A percentile compares a stretch with the other conserved stretches of the same genome.
phyloP scores from a whole-genome alignment of 805 yeast genomes.

The Yamadazyma endophytica region DNA sequence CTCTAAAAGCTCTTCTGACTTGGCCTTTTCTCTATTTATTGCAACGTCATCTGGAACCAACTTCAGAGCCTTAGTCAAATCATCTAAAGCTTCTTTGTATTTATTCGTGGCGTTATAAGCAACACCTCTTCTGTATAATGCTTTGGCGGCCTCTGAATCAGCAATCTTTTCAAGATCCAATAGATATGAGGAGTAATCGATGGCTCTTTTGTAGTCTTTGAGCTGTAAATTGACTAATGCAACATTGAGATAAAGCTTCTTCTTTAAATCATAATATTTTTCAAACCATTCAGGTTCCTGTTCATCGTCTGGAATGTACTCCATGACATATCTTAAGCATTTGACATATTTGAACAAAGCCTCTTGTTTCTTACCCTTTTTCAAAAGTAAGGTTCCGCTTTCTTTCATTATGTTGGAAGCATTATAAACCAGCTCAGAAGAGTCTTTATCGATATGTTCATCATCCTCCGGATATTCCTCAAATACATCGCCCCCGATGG shows the following conservation, averaged over 20 bases:
- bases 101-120: constrained; percentile 42
- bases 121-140: constrained; percentile 52
- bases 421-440: constrained; percentile 46
- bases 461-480: constrained; percentile 83
- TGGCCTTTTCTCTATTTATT: constrained; percentile 41
- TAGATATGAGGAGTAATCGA: constrained; percentile 52
- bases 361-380: constrained; percentile 44
- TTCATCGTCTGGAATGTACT: constrained; percentile 66
- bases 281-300: constrained; percentile 49
- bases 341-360: constrained; percentile 64
- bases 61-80: constrained; percentile 41
- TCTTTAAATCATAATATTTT: constrained; percentile 49
- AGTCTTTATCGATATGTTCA: constrained; percentile 50
- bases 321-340: constrained; percentile 65
- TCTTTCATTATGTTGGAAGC: constrained; percentile 58
- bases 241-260: constrained; percentile 56
- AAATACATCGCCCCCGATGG: constrained; percentile 63
- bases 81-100: constrained; percentile 45
- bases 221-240: constrained; percentile 51
- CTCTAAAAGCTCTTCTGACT: constrained; percentile 37
- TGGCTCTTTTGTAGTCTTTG: constrained; percentile 44
- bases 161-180: constrained; percentile 44
- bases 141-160: constrained; percentile 50
- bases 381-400: constrained; percentile 61
- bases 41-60: constrained; percentile 47